Evolutionary conservation across 805 yeast genomes (phyloP).

Genomic region (Barnettozyma californica): DNA sequence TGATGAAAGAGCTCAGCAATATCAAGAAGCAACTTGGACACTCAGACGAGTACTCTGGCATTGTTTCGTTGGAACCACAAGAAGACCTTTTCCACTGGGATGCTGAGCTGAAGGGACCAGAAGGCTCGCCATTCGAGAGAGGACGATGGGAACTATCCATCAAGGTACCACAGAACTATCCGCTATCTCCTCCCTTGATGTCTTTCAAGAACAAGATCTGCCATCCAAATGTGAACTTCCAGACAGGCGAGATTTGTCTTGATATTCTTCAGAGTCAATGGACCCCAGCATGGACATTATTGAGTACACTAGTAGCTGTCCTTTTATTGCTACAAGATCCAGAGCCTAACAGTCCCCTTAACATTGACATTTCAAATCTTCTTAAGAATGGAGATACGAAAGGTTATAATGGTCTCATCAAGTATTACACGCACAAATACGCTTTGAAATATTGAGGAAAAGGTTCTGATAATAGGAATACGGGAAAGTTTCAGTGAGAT

Average conservation of each 20-base stretch:
- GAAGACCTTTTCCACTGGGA: conserved; percentile 47
- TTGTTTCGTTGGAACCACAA: conserved; percentile 41
- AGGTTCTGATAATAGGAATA: no score
- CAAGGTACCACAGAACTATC: conserved; percentile 43
- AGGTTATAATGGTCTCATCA: conserved; percentile 39
- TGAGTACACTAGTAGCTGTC: conserved; percentile 51
- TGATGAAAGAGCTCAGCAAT: conserved; percentile 32
- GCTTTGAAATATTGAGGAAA: conserved; percentile 10
- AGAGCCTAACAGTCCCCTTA: conserved; percentile 67
- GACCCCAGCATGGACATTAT: conserved; percentile 73
- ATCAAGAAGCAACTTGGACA: conserved; percentile 26
- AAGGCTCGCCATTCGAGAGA: conserved; percentile 45
- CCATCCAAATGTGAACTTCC: conserved; percentile 45
- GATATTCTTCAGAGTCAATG: conserved; percentile 57
- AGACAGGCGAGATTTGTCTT: conserved; percentile 65
- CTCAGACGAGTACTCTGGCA: conserved; percentile 24
- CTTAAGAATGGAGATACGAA: conserved; percentile 41
- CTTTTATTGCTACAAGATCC: conserved; percentile 55
- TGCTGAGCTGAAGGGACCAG: conserved; percentile 47
- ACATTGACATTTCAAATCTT: conserved; percentile 63
- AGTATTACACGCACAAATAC: conserved; percentile 31
- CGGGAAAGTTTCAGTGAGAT: no score
- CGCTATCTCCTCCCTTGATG: conserved; percentile 53
- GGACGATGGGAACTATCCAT: conserved; percentile 49
- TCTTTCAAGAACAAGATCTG: conserved; percentile 37